phyloP scores from a whole-genome alignment of 2,329 filamentous ascomycete species.

The Trichocomaceae sp. region DNA sequence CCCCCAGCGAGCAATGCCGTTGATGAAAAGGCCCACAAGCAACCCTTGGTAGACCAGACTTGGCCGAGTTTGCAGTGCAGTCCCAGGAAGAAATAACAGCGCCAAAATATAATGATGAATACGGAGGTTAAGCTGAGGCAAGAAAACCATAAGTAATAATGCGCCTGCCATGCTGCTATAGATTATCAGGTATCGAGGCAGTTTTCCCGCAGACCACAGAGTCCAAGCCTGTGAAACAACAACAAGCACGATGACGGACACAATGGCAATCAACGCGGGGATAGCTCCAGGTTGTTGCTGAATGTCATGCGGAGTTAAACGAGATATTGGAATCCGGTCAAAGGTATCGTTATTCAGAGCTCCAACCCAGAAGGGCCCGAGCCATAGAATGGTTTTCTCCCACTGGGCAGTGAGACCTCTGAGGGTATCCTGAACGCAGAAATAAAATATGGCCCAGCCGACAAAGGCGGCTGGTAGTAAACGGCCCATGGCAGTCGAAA shows the following conservation, averaged over 20 bases:
- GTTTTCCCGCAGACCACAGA: slow-evolving; percentile 52
- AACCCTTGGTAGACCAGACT: slow-evolving; percentile 56
- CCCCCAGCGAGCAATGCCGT: slow-evolving; percentile 58
- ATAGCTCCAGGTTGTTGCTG: slow-evolving; percentile 55
- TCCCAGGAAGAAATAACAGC: slow-evolving; percentile 53
- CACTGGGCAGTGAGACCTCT: slow-evolving; percentile 49
- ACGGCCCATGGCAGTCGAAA: slow-evolving; percentile 51
- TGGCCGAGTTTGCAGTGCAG: slow-evolving; percentile 53
- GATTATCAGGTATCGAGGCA: slow-evolving; percentile 45
- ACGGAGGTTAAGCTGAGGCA: slow-evolving; percentile 54
- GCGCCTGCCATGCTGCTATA: slow-evolving; percentile 44
- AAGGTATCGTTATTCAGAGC: slow-evolving; percentile 59
- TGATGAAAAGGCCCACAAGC: slow-evolving; percentile 56
- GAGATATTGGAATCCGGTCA: slow-evolving; percentile 56
- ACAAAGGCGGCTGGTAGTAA: slow-evolving; percentile 55
- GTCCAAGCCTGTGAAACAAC: slow-evolving; percentile 51
- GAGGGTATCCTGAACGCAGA: slow-evolving; percentile 46
- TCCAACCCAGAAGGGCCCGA: slow-evolving; percentile 55
- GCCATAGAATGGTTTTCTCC: slow-evolving; percentile 57
- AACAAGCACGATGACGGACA: slow-evolving; percentile 46
- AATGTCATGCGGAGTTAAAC: slow-evolving; percentile 56
- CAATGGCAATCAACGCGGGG: slow-evolving; percentile 49
- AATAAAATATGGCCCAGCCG: slow-evolving; percentile 51
- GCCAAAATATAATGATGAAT: slow-evolving; percentile 60
- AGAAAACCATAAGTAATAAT: slow-evolving; percentile 44